Evolutionary conservation across 345 rosid species (phyloP).

Genomic region (Bretschneidera sinensis): DNA sequence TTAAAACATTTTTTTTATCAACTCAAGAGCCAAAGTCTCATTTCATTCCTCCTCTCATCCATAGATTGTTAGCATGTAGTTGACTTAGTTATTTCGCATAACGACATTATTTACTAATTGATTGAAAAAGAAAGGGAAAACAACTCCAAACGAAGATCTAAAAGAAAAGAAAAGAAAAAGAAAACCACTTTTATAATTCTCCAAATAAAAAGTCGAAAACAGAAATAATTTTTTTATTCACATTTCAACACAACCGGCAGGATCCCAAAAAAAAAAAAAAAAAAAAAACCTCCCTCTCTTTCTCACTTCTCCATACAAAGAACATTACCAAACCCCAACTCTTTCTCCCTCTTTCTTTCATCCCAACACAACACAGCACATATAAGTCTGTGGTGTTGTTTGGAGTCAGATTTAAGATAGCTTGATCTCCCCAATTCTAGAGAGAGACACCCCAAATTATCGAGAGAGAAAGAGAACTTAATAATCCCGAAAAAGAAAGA

Average conservation of each 20-base stretch:
- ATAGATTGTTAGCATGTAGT: no score
- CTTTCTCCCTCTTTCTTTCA: slow-evolving; percentile 5
- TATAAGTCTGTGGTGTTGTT: no score
- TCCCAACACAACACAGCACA: slow-evolving; percentile 1
- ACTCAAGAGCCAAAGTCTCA: no score
- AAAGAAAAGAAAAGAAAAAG: not conserved
- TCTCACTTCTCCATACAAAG: slow-evolving; percentile 22
- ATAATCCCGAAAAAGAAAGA: no score
- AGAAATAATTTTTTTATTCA: not conserved
- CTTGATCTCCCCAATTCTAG: slow-evolving; percentile 4
- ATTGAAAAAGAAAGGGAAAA: no score
- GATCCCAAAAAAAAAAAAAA: slow-evolving; percentile 3
- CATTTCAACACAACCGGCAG: slow-evolving; percentile 2
- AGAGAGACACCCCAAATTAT: not conserved
- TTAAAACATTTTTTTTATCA: no score
- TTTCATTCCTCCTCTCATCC: no score
- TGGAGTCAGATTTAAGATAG: no score
- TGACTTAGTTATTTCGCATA: no score
- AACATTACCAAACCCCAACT: slow-evolving; percentile 32
- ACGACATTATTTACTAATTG: no score
- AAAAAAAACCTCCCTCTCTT: slow-evolving; percentile 16
- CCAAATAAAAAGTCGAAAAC: not conserved
- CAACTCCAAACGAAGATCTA: no score
- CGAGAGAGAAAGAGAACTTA: slow-evolving; percentile 6
- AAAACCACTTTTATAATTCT: no score